Evolutionary conservation across 2,329 filamentous ascomycete species (phyloP).

Genomic region (Paraphoma sp.): DNA sequence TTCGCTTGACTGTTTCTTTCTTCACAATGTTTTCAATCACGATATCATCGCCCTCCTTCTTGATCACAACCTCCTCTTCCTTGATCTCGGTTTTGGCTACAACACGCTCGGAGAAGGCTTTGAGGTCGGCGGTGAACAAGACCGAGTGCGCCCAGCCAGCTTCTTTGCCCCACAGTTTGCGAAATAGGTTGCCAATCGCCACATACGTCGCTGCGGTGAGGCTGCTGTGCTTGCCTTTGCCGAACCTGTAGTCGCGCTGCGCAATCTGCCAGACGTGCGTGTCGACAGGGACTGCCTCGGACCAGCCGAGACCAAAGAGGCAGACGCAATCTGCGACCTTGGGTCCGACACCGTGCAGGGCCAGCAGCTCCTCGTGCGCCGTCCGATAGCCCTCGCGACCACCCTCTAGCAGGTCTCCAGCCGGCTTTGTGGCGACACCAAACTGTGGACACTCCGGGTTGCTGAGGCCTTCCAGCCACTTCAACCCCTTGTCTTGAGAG

Average conservation of each 20-base stretch:
- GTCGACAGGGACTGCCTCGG: slow-evolving; percentile 92
- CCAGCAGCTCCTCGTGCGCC: slow-evolving; percentile 81
- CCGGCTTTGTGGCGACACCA: slow-evolving; percentile 52
- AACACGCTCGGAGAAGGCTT: slow-evolving; percentile 77
- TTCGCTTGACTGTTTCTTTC: slow-evolving; percentile 46
- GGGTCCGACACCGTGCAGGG: slow-evolving; percentile 86
- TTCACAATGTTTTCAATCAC: slow-evolving; percentile 24
- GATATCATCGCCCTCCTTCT: slow-evolving; percentile 37
- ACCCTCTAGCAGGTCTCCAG: slow-evolving; percentile 57
- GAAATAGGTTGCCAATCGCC: slow-evolving; percentile 88
- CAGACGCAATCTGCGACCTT: slow-evolving; percentile 98
- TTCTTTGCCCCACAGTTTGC: slow-evolving; percentile 87
- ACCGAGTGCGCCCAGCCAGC: slow-evolving; percentile 98
- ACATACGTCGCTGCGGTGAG: slow-evolving; percentile 89
- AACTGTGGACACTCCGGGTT: slow-evolving; percentile 77
- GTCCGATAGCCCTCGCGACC: slow-evolving; percentile 72
- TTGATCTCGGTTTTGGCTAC: slow-evolving; percentile 58
- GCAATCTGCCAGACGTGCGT: slow-evolving; percentile 99
- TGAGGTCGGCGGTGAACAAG: slow-evolving; percentile 90
- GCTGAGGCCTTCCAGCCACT: slow-evolving; percentile 79
- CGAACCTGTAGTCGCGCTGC: slow-evolving; percentile 92
- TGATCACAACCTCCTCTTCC: slow-evolving; percentile 48
- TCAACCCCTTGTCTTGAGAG: slow-evolving; percentile 66
- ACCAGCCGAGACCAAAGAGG: slow-evolving; percentile 95
- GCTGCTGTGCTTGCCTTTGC: slow-evolving; percentile 80